Percentiles rank a stretch among this genome's conserved stretches.
These are phyloP conservation scores for Malassezia arunalokei DNA, from an alignment of 1,284 basidiomycete genomes.

Conservation along the genomic window DNA sequence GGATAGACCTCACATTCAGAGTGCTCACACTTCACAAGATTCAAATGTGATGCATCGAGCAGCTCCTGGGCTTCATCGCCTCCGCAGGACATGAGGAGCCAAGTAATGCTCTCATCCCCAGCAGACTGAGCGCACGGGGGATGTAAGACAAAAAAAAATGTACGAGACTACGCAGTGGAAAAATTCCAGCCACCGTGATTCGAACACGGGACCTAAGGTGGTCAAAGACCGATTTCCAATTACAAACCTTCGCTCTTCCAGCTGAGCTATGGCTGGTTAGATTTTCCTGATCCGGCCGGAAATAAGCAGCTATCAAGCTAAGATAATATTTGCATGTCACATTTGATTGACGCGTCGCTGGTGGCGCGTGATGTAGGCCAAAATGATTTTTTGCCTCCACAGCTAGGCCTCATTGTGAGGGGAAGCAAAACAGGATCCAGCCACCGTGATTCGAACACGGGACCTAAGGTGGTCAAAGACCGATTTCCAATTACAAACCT, in stretches of 20 bases:
- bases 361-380: neutral
- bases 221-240: conserved; percentile 12
- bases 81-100: too few relatives aligned
- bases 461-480: conserved; percentile 17
- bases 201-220: conserved; percentile 22
- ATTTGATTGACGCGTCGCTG: too few relatives aligned
- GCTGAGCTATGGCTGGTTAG: conserved; percentile 19
- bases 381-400: neutral
- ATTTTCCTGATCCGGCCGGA: neutral
- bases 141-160: neutral
- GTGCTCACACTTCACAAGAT: too few relatives aligned
- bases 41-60: too few relatives aligned
- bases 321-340: neutral
- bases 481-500: conserved; percentile 19
- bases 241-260: conserved; percentile 22
- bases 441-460: conserved; percentile 22
- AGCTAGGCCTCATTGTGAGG: neutral
- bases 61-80: too few relatives aligned
- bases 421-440: conserved; percentile 12
- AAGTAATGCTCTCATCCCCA: too few relatives aligned
- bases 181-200: conserved; percentile 20
- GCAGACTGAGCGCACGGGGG: too few relatives aligned
- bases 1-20: too few relatives aligned
- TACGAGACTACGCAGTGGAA: neutral
- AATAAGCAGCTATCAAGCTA: neutral